Conservation (phyloP, 2,329 filamentous ascomycete genomes). For the Apiospora pterosperma region DNA sequence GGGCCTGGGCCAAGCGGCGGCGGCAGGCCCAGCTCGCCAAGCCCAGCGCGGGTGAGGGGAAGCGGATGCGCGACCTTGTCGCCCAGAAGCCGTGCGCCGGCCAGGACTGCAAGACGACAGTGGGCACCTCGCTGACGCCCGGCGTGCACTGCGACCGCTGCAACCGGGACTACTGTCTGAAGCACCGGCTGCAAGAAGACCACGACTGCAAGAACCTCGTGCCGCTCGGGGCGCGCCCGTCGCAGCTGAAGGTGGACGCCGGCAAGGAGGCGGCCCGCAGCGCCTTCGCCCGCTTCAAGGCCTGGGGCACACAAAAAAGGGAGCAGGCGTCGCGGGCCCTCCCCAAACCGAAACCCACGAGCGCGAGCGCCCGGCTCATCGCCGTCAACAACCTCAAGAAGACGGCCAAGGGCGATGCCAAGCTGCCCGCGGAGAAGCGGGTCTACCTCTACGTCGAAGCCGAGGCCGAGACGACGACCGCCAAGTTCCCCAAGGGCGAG, state of each 20-base stretch:
- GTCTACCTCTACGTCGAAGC: slow-evolving; percentile 90
- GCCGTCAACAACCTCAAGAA: slow-evolving; percentile 79
- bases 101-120: slow-evolving; percentile 63
- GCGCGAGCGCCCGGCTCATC: slow-evolving; percentile 60
- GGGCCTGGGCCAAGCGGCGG: slow-evolving; percentile 59
- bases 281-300: slow-evolving; percentile 72
- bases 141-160: slow-evolving; percentile 67
- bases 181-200: slow-evolving; percentile 73
- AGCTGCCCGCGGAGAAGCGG: slow-evolving; percentile 76
- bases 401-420: slow-evolving; percentile 84
- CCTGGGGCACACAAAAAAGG: slow-evolving; percentile 77
- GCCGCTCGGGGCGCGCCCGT: slow-evolving; percentile 47
- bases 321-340: slow-evolving; percentile 56
- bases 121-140: slow-evolving; percentile 65
- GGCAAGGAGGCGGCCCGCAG: slow-evolving; percentile 61
- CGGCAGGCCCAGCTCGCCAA: slow-evolving; percentile 52
- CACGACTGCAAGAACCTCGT: slow-evolving; percentile 79
- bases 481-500: slow-evolving; percentile 77
- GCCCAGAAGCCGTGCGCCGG: slow-evolving; percentile 66
- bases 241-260: slow-evolving; percentile 36
- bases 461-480: slow-evolving; percentile 77
- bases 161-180: slow-evolving; percentile 72
- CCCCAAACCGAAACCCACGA: slow-evolving; percentile 61
- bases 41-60: slow-evolving; percentile 52
- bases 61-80: slow-evolving; percentile 50